Evolutionary conservation across 2,329 filamentous ascomycete genomes (phyloP).

Genomic region (Parasarocladium wereldwijsianum): DNA sequence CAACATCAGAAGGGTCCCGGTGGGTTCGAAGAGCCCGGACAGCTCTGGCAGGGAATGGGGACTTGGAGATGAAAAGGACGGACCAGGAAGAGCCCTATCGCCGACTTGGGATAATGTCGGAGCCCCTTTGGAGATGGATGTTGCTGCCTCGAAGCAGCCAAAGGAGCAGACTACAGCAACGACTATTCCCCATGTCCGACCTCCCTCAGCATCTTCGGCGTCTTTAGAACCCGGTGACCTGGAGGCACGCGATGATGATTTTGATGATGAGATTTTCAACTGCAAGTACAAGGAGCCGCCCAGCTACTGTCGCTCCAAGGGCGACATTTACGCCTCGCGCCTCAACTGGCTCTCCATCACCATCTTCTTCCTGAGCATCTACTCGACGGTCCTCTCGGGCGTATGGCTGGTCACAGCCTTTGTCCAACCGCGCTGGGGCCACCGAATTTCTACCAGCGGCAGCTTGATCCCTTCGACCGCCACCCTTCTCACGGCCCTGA

Average conservation of each 20-base stretch:
- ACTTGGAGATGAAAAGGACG: too few species aligned
- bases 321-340: constrained; percentile 16
- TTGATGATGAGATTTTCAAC: constrained; percentile 3
- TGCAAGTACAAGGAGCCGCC: constrained; percentile 12
- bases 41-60: too few species aligned
- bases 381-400: constrained; percentile 48
- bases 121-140: too few species aligned
- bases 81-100: too few species aligned
- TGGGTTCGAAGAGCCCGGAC: too few species aligned
- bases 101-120: too few species aligned
- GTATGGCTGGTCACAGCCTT: constrained; percentile 52
- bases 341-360: constrained; percentile 34
- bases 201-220: too few species aligned
- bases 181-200: too few species aligned
- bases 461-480: constrained; percentile 48
- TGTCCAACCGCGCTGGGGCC: constrained; percentile 46
- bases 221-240: background rate
- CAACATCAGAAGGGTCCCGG: too few species aligned
- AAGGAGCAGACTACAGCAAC: too few species aligned
- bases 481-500: constrained; percentile 48
- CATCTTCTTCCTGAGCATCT: constrained; percentile 36
- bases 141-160: too few species aligned
- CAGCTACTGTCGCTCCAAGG: constrained; percentile 17
- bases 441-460: constrained; percentile 34
- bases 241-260: constrained; percentile 1